Evolutionary conservation across 306 rosid genomes (phyloP), one percentile per base, ranked within the genome.

Genomic region (Luffa aegyptiaca): DNA sequence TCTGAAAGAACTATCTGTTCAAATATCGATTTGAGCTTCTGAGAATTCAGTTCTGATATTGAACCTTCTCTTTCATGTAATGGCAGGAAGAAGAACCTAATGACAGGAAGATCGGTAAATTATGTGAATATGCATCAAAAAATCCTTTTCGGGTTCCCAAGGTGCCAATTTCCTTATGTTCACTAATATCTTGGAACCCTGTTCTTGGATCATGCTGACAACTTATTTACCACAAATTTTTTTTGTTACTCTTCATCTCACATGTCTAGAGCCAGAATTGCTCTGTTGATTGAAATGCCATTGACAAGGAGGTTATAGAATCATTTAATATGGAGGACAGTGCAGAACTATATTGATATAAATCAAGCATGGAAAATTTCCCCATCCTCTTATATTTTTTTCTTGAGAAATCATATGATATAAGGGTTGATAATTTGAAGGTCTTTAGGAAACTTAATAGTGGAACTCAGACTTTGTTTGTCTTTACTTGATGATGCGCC

Each of bases 71-170:
- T 26, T 26, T 39, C 53, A 6, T 74, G 52, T 72, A 55, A 63
- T 83, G 72, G 80, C 87, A 93, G 96, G 97, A 87, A 20, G 96
- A 93, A 70, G 89, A 88, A 83, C 96, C 96, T 11, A 93, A 93
- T 63, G 97, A 93, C 44, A 90, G 97, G 45, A 91, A 62, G 88
- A 93, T 93, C 49, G 75, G 92, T 77, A 93, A 93, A 76, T 84
- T 91, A 78, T 91, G 97, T 52, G 97, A 93, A 70, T 93, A 93
- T 84, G 94, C 97, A 57, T 44, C 96, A 0, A 91, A 68, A 84
- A 93, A 90, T 85, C 97, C 97, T 81, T 93, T 91, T n/a, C 97
- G 96, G 42, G 89, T 93, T 26, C 97, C 96, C 20, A 93, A 87
- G 97, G 96, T 81, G 76, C 82, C 49, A 20, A 16, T 53, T 42